Conservation (phyloP, 1,139 yeast species). For the Suhomyces panamericanus region DNA sequence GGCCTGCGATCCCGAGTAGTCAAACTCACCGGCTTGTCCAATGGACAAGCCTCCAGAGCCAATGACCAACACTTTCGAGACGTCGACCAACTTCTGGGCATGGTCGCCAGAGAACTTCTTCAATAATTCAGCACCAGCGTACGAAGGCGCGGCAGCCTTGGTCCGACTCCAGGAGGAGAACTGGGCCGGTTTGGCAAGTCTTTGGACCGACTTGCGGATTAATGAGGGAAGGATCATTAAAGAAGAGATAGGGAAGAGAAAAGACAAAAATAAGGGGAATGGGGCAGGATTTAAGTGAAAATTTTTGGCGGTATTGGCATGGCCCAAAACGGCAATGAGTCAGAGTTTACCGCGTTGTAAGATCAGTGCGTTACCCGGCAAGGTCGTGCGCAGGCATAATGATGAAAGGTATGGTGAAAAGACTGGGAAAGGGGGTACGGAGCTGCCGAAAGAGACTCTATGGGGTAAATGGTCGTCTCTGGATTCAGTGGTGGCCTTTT, state of each 20-base stretch:
- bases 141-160: constrained; percentile 25
- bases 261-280: constrained; percentile 2
- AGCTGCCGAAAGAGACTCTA: background rate
- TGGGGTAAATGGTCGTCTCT: background rate
- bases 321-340: constrained; percentile 38
- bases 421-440: background rate
- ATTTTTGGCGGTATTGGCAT: constrained; percentile 13
- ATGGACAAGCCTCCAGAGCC: constrained; percentile 98
- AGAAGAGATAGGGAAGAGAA: constrained; percentile 3
- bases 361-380: constrained; percentile 32
- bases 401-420: background rate
- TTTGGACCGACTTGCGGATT: constrained; percentile 6
- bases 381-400: constrained; percentile 3
- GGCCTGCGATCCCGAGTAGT: constrained; percentile 97
- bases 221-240: constrained; percentile 8
- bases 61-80: constrained; percentile 82
- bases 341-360: constrained; percentile 41
- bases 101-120: constrained; percentile 47
- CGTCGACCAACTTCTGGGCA: constrained; percentile 69
- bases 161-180: constrained; percentile 10
- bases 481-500: too few species aligned
- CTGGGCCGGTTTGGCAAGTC: constrained; percentile 9
- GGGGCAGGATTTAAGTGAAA: constrained; percentile 14
- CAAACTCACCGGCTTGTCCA: constrained; percentile 99
- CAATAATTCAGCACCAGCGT: constrained; percentile 59